phyloP scores from a whole-genome alignment of 768 basidiomycete species.

The Tulasnella sp. region DNA sequence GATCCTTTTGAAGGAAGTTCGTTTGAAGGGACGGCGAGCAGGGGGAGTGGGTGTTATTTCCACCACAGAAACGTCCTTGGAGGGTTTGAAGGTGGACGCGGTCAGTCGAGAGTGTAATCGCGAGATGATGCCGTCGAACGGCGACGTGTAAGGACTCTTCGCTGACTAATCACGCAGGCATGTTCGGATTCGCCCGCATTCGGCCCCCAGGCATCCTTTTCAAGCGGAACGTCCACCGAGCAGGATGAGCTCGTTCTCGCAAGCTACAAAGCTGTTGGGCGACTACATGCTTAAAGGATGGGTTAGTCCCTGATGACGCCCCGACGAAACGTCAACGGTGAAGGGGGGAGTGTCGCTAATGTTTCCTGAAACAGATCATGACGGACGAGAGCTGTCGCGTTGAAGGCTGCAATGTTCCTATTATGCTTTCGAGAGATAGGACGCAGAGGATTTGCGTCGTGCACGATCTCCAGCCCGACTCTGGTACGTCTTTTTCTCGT shows the following conservation, averaged over 20 bases:
- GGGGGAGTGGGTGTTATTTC: neutral
- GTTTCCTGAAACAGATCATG: conserved; percentile 45
- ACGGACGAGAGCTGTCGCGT: conserved; percentile 60
- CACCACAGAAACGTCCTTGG: neutral
- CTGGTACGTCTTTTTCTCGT: neutral
- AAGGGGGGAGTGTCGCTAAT: neutral
- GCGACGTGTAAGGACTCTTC: conserved; percentile 5
- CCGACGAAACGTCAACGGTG: no score
- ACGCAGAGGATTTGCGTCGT: conserved; percentile 54
- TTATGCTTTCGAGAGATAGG: conserved; percentile 61
- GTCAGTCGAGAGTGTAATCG: conserved; percentile 10
- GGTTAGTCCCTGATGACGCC: no score
- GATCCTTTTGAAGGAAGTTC: neutral
- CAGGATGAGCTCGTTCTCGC: conserved; percentile 8
- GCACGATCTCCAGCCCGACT: conserved; percentile 42
- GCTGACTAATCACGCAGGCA: neutral
- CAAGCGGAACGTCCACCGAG: no score
- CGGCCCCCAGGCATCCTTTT: neutral
- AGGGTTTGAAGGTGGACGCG: neutral
- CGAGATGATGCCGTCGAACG: conserved; percentile 14
- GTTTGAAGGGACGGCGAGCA: neutral
- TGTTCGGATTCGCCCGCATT: conserved; percentile 6
- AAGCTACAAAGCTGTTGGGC: conserved; percentile 40
- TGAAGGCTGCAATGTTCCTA: conserved; percentile 47
- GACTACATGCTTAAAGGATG: conserved; percentile 74